These are phyloP conservation scores for Rhynchospora pubera DNA, from an alignment of 176 grass and related monocot genomes.

Conservation along the genomic window DNA sequence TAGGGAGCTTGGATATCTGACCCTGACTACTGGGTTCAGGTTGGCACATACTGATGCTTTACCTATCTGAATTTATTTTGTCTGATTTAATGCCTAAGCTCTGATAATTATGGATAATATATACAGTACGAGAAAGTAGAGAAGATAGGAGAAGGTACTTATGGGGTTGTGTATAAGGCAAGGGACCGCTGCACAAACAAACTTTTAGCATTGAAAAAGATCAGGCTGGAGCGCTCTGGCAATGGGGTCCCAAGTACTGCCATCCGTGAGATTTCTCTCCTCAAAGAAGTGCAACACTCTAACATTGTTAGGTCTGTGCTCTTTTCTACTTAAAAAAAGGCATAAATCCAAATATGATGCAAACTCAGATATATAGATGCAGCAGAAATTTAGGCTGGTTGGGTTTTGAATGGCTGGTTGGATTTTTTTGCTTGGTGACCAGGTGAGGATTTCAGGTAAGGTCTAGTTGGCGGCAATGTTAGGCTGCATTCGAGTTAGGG, in stretches of 20 bases:
- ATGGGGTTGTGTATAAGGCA: slow-evolving; percentile 83
- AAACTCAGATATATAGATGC: not conserved
- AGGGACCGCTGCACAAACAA: slow-evolving; percentile 57
- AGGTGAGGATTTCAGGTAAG: not conserved
- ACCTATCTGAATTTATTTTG: not conserved
- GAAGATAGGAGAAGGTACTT: slow-evolving; percentile 88
- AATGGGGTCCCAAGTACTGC: slow-evolving; percentile 82
- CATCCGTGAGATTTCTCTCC: slow-evolving; percentile 82
- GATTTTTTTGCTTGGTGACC: not conserved
- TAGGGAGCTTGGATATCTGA: not conserved
- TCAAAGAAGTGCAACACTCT: slow-evolving; percentile 78
- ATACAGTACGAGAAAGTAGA: slow-evolving; percentile 76
- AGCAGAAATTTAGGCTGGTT: not conserved
- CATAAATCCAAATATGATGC: not conserved
- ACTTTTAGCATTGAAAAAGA: slow-evolving; percentile 75
- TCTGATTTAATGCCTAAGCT: not conserved
- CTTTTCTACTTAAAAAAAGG: not conserved
- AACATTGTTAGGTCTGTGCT: slow-evolving; percentile 72
- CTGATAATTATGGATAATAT: not conserved
- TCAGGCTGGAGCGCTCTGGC: slow-evolving; percentile 62
- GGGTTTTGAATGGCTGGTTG: not conserved
- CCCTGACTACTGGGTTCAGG: not conserved
- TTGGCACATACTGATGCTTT: not conserved
- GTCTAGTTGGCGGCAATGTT: not conserved
- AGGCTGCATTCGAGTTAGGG: not conserved